Conservation (phyloP, 495 filamentous ascomycete species). For the Sabuloglossum arenarium region DNA sequence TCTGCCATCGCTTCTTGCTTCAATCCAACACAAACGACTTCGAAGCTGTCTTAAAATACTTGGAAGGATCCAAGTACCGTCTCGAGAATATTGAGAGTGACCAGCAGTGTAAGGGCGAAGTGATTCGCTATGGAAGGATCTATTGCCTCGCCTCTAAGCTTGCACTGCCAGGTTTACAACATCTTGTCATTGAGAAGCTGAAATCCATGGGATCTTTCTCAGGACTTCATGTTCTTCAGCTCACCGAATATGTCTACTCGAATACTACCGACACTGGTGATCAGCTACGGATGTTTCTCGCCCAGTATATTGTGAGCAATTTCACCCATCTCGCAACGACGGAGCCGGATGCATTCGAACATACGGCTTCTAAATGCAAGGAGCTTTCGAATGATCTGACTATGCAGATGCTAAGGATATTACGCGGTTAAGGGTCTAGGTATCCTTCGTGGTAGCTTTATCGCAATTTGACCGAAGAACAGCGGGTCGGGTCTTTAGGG, state of each 20-base stretch:
- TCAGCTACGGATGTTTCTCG: not conserved
- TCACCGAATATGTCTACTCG: not conserved
- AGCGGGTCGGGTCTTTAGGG: too few species aligned
- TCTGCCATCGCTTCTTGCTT: not conserved
- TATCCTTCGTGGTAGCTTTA: too few species aligned
- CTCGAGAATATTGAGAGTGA: not conserved
- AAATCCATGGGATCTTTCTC: not conserved
- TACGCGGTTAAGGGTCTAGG: not conserved
- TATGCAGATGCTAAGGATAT: not conserved
- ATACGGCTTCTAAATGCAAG: not conserved
- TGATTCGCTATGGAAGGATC: not conserved
- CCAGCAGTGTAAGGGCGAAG: not conserved
- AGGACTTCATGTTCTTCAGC: not conserved
- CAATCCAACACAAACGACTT: not conserved
- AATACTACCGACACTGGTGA: not conserved
- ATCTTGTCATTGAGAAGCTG: not conserved
- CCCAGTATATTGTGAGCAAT: not conserved
- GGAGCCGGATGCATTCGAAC: not conserved
- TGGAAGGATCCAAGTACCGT: not conserved
- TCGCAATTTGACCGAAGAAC: too few species aligned
- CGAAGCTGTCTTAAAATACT: not conserved
- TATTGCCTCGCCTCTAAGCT: not conserved
- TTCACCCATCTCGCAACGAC: not conserved
- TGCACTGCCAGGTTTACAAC: not conserved
- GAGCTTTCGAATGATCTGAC: not conserved